These are phyloP conservation scores for Phytophthora foliorum DNA, from an alignment of 352 stramenopile species.

Conservation along the genomic window DNA sequence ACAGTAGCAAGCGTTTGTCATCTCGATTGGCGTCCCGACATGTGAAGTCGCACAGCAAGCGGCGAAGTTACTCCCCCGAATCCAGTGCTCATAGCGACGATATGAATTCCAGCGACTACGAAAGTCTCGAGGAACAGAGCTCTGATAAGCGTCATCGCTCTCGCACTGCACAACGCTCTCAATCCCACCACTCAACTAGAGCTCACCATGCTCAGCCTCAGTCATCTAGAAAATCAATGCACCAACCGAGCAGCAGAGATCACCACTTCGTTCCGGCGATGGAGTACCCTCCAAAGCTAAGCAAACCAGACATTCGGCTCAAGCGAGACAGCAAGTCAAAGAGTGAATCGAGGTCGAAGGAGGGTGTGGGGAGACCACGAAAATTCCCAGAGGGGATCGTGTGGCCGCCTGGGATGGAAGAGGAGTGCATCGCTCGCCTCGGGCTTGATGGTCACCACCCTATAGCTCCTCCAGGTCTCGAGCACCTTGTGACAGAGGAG, in stretches of 20 bases:
- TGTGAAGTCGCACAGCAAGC: not conserved
- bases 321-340: slow-evolving; percentile 1
- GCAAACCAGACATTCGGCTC: not conserved
- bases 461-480: slow-evolving; percentile 56
- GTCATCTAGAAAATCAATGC: slow-evolving; percentile 5
- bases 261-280: slow-evolving; percentile 1
- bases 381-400: slow-evolving; percentile 37
- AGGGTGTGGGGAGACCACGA: not conserved
- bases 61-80: not conserved
- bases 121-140: slow-evolving; percentile 1
- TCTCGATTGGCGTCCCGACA: not conserved
- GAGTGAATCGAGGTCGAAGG: not conserved
- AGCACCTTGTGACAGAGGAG: slow-evolving; percentile 61
- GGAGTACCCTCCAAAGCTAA: slow-evolving; percentile 11
- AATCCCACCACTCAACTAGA: not conserved
- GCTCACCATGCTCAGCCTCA: not conserved
- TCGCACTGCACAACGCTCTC: not conserved
- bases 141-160: not conserved
- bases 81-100: slow-evolving; percentile 7
- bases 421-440: slow-evolving; percentile 38
- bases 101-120: slow-evolving; percentile 1
- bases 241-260: not conserved
- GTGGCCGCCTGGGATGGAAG: slow-evolving; percentile 67
- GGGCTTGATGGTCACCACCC: slow-evolving; percentile 39
- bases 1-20: not conserved